Conservation (phyloP, 352 stramenopile species). For the Phytopythium vexans region DNA sequence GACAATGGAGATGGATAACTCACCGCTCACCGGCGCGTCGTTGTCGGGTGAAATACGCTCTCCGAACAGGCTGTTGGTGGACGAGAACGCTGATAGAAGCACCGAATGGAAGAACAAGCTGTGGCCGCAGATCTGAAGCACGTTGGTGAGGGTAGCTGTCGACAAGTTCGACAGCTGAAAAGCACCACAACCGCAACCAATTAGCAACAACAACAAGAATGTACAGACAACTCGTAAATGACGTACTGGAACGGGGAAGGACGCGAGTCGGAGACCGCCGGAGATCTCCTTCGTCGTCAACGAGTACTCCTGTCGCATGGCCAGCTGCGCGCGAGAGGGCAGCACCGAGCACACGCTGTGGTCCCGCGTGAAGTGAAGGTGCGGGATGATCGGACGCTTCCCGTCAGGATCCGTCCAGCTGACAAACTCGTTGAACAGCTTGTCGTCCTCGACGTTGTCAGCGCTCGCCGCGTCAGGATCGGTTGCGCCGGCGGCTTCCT, state of each 20-base stretch:
- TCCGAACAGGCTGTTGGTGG: conserved; percentile 69
- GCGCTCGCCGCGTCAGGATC: conserved; percentile 11
- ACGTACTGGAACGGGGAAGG: conserved; percentile 77
- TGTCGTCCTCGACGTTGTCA: conserved; percentile 66
- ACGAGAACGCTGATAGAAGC: conserved; percentile 70
- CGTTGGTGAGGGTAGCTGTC: conserved; percentile 46
- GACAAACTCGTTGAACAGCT: conserved; percentile 83
- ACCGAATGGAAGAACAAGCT: conserved; percentile 87
- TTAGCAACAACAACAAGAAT: background rate
- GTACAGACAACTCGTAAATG: background rate
- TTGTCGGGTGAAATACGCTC: conserved; percentile 55
- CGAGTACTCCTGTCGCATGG: conserved; percentile 77
- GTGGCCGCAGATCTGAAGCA: conserved; percentile 79
- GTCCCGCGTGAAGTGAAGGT: conserved; percentile 73
- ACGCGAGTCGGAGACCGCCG: conserved; percentile 66
- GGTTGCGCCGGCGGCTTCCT: conserved; percentile 19
- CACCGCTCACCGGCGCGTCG: conserved; percentile 64
- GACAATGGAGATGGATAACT: background rate
- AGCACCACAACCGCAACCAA: conserved; percentile 5
- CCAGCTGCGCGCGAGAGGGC: conserved; percentile 37
- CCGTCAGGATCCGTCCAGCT: conserved; percentile 64
- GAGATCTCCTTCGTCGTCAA: conserved; percentile 87
- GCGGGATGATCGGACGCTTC: conserved; percentile 61
- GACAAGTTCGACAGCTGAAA: conserved; percentile 59
- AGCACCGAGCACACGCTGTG: conserved; percentile 72